Percentiles rank a stretch among this genome's conserved stretches.
phyloP scores from a whole-genome alignment of 176 grass and related monocot species.

The Lolium perenne region DNA sequence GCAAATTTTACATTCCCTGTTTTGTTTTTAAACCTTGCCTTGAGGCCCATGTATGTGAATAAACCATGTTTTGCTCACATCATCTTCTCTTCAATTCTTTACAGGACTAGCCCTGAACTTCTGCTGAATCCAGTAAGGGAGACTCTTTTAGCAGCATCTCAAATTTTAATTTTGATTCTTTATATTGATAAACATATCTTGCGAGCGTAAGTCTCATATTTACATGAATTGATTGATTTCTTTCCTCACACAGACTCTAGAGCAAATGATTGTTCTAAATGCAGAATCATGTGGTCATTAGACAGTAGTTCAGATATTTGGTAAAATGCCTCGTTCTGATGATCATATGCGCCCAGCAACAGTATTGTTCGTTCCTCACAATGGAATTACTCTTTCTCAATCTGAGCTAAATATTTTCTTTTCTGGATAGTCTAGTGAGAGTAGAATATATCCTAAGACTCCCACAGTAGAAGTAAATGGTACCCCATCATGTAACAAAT shows the following conservation, averaged over 20 bases:
- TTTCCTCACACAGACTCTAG: background rate
- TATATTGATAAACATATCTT: background rate
- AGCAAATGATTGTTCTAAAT: background rate
- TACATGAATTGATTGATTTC: background rate
- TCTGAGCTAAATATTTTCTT: background rate
- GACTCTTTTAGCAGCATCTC: constrained; percentile 27
- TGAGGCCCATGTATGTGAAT: background rate
- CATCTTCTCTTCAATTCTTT: constrained; percentile 48
- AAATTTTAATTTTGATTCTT: constrained; percentile 19
- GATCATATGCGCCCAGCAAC: background rate
- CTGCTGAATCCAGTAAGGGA: constrained; percentile 75
- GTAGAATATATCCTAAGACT: background rate
- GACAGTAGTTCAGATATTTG: background rate
- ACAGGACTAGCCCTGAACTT: constrained; percentile 84
- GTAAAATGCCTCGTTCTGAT: background rate
- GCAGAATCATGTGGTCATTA: background rate
- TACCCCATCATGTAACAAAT: background rate
- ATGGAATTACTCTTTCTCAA: background rate
- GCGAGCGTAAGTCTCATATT: background rate
- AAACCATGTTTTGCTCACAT: constrained; percentile 6
- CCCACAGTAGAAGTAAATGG: background rate
- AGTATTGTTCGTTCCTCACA: background rate
- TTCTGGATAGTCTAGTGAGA: background rate
- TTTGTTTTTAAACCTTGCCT: background rate
- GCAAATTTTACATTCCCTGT: background rate